Evolutionary conservation across 139 green algal genomes (phyloP), one percentile per base, ranked within the genome.

Genomic region (Chlorella sp.): DNA sequence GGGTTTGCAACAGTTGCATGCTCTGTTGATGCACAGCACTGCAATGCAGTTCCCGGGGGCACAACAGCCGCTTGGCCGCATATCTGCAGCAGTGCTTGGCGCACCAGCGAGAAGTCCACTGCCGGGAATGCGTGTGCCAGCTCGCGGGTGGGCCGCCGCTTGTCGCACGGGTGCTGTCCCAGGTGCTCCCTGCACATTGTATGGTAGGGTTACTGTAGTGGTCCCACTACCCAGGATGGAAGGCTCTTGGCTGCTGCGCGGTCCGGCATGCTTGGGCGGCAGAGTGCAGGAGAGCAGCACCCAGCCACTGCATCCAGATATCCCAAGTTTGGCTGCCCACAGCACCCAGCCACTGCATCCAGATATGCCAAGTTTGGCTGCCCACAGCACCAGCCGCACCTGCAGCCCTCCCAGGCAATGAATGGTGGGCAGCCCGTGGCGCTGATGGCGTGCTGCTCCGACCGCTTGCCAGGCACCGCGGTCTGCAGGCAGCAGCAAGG

Each of bases 351-450:
- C n/a, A n/a, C n/a, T n/a, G n/a, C n/a, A n/a, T n/a, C n/a, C n/a
- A n/a, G n/a, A n/a, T n/a, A n/a, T n/a, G n/a, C n/a, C n/a, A n/a
- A n/a, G n/a, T n/a, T n/a, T n/a, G n/a, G n/a, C n/a, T n/a, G n/a
- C n/a, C n/a, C n/a, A n/a, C n/a, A n/a, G n/a, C n/a, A n/a, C n/a
- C n/a, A n/a, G 32, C 38, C 69, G 6, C 22, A 60, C 72, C 72
- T 78, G 79, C 79, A 84, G 0, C 88, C 83, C 87, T 94, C 91
- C 40, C 88, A 87, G 1, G 83, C 85, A 7, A 94, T 30, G 43
- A 94, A 89, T 19, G 90, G 91, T 4, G 90, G 90, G 70, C 81
- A 88, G 44, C 88, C 91, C 5, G 74, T 64, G 20, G 83, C 75
- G 22, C 43, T 81, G 30, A 94, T 82, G 60, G 87, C 91, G 14